Conservation (phyloP, 225 moss, liverwort and hornwort genomes). For the Ulota crispa region DNA sequence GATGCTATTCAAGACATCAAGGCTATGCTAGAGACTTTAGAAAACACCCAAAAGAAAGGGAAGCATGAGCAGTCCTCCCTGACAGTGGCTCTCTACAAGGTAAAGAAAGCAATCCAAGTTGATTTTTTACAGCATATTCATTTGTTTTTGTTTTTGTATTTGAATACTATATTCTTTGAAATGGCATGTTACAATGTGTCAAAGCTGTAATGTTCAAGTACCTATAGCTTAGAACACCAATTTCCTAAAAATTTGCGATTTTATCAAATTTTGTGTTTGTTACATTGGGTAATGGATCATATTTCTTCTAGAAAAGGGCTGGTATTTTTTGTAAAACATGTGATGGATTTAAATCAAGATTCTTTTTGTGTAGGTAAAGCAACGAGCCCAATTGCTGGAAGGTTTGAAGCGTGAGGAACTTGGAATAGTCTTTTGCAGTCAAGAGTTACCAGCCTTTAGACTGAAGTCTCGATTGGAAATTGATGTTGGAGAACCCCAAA, state of each 20-base stretch:
- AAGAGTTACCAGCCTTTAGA: fast-evolving
- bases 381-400: not conserved
- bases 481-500: not conserved
- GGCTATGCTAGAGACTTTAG: conserved; percentile 1
- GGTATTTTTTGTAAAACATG: not conserved
- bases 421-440: not conserved
- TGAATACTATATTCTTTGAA: not conserved
- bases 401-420: not conserved
- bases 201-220: not conserved
- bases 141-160: not conserved
- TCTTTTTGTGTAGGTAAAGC: not conserved
- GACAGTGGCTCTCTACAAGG: not conserved
- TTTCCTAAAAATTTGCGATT: not conserved
- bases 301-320: not conserved
- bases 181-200: not conserved
- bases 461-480: not conserved
- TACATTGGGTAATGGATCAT: not conserved
- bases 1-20: conserved; percentile 10
- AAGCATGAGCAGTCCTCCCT: not conserved
- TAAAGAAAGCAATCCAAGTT: not conserved
- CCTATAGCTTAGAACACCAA: not conserved
- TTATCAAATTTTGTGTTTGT: not conserved
- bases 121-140: not conserved
- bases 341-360: not conserved
- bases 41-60: not conserved